Base-by-base conservation (phyloP, 1,284 basidiomycete species). In the Coriolopsis trogii region DNA sequence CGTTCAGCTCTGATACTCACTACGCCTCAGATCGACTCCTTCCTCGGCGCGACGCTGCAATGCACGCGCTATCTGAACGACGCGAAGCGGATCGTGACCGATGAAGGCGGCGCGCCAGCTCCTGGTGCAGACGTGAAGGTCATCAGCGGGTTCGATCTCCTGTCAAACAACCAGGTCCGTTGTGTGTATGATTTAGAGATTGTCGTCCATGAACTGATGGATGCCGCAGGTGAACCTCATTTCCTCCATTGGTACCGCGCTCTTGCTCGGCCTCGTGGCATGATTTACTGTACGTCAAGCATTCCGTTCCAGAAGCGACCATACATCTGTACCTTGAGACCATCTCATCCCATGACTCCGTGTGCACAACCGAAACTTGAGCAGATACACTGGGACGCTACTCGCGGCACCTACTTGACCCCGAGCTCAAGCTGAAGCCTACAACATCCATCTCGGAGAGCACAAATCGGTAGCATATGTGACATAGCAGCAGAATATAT, bases 141-240 rank as follows among this genome's bases (percentile, higher is more conserved):
- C 9, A 80, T 95, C 49, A 88, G 85, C 29, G 92, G 94, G 0
- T 59, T 78, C 46, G 77, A 91, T 58, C 55, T 95, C 7, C 74
- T 97, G 50, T 84, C 82, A 28, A 97, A 97, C 64, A 93, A 92
- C 61, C 87, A 89, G 73, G 89, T 86, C 41, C 61, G 77, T 50
- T 1, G n/a, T 25, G 10, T 33, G 21, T 2, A 15, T 16, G 5
- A 15, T 12, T 29, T 15, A 6, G 1, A 21, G 3, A 3, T 1
- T 18, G 16, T 16, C 20, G 10, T 15, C 10, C 5, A 25, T 16
- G 48, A 33, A 49, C 16, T 4, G 29, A 18, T 36, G 2, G 30
- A 18, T 8, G 3, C 23, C 7, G 15, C 24, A 63, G 62, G 62
- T 63, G 20, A 63, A 63, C 30, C 43, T 62, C 36, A 20, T 62